phyloP scores from a whole-genome alignment of 2,329 filamentous ascomycete genomes.

The Emmonsia crescens region DNA sequence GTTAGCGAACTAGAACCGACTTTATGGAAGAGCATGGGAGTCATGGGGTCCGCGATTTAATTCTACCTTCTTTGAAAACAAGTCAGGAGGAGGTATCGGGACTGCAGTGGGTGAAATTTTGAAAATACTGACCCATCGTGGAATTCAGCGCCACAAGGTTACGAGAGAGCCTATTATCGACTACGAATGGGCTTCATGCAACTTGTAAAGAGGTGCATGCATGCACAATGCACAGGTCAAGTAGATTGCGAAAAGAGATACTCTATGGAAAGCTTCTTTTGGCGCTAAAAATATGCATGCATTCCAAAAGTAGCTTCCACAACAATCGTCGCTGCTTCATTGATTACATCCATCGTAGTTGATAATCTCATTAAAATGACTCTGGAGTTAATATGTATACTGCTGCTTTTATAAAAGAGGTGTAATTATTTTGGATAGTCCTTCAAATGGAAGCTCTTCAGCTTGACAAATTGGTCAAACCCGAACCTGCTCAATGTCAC shows the following conservation, averaged over 20 bases:
- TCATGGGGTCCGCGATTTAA: not conserved
- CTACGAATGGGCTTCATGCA: not conserved
- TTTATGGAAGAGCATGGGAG: not conserved
- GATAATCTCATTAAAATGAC: not conserved
- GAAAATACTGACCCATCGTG: not conserved
- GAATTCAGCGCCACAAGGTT: not conserved
- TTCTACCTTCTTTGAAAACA: not conserved
- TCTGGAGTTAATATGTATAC: not conserved
- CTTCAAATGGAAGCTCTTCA: slow-evolving; percentile 94
- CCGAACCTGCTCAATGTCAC: slow-evolving; percentile 82
- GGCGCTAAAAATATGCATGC: not conserved
- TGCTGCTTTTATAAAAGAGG: not conserved
- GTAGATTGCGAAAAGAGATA: not conserved
- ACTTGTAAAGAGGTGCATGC: not conserved
- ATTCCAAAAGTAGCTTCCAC: not conserved
- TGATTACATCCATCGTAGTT: not conserved
- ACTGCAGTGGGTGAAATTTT: not conserved
- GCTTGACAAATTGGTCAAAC: slow-evolving; percentile 90
- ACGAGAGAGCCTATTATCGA: not conserved
- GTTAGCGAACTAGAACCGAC: not conserved
- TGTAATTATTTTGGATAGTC: slow-evolving; percentile 48
- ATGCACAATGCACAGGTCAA: not conserved
- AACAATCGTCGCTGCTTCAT: not conserved
- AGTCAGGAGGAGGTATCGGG: not conserved
- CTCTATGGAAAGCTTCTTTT: not conserved